Conservation (phyloP, 306 rosid genomes). For the Purshia tridentata region DNA sequence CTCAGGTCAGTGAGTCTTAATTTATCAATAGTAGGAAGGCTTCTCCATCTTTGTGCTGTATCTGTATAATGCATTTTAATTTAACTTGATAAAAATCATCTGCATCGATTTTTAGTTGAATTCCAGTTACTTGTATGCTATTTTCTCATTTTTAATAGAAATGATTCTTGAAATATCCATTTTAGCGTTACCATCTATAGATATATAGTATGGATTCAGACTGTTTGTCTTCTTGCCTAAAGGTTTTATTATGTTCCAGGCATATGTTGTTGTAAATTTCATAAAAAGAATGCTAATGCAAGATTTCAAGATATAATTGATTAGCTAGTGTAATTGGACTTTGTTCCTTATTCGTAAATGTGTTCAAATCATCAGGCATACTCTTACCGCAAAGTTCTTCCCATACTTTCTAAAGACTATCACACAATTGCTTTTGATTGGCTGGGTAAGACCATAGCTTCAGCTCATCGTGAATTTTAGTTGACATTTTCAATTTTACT, state of each 20-base stretch:
- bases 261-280: background rate
- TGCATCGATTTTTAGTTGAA: background rate
- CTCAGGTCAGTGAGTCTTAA: slow-evolving; percentile 55
- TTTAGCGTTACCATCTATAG: background rate
- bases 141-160: too few species aligned
- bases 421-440: slow-evolving; percentile 79
- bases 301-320: background rate
- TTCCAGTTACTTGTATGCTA: too few species aligned
- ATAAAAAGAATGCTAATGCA: background rate
- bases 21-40: slow-evolving; percentile 1
- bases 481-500: background rate
- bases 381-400: slow-evolving; percentile 84
- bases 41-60: background rate
- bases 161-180: background rate
- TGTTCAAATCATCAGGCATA: slow-evolving; percentile 59
- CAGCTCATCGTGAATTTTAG: slow-evolving; percentile 7
- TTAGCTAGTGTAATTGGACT: background rate
- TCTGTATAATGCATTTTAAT: background rate
- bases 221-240: too few species aligned
- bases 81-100: background rate
- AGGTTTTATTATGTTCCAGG: background rate
- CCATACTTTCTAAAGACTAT: slow-evolving; percentile 61
- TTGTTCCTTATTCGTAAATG: background rate
- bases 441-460: slow-evolving; percentile 57
- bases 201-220: background rate